A percentile compares a stretch with the other conserved stretches of the same genome.
These are phyloP conservation scores for Sugiyamaella qingdaonensis DNA, from an alignment of 805 yeast species.

Conservation along the genomic window DNA sequence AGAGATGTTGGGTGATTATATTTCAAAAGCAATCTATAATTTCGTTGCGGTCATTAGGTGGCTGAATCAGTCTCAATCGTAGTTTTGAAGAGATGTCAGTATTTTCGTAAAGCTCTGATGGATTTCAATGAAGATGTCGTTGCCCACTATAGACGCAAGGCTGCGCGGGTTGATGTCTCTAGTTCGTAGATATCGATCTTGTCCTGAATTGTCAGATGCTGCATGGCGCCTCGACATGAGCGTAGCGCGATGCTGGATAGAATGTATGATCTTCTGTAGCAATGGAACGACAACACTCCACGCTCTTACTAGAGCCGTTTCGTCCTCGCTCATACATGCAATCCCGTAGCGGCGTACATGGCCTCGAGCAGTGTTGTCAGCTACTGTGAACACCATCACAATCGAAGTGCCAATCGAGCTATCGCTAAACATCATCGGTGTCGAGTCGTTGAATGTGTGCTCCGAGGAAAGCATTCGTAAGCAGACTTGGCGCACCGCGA, in stretches of 20 bases:
- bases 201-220: conserved; percentile 1
- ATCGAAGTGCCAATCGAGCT: conserved; percentile 24
- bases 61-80: background rate
- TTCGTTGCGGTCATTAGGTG: background rate
- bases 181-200: conserved; percentile 19
- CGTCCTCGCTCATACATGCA: conserved; percentile 24
- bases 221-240: conserved; percentile 3
- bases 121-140: conserved; percentile 19
- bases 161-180: conserved; percentile 17
- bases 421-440: conserved; percentile 26
- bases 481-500: conserved; percentile 28
- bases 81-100: conserved; percentile 4
- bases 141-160: conserved; percentile 18
- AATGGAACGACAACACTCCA: conserved; percentile 23
- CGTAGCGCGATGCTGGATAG: conserved; percentile 18
- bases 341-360: conserved; percentile 24
- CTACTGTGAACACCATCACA: conserved; percentile 22
- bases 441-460: conserved; percentile 22
- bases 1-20: background rate
- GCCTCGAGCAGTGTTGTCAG: conserved; percentile 24
- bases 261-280: conserved; percentile 18
- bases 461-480: conserved; percentile 25
- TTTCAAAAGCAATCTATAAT: too few species aligned
- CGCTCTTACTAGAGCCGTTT: conserved; percentile 16
- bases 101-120: conserved; percentile 18